Evolutionary conservation across 148 eudicot genomes (phyloP).

Genomic region (Vaccinium vitisidaea): DNA sequence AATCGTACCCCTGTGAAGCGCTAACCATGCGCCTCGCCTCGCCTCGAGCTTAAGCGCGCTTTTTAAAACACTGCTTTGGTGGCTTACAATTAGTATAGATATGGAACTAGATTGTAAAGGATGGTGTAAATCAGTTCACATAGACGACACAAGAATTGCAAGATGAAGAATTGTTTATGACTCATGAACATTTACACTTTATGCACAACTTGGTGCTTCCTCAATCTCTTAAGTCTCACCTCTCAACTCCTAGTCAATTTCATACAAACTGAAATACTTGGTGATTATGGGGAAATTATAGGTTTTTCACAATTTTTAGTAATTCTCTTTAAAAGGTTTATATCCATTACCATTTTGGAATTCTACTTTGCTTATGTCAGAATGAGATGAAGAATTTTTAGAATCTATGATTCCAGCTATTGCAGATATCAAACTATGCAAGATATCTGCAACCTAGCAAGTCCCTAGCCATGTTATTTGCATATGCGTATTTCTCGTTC

Average conservation of each 20-base stretch:
- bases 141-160: background rate
- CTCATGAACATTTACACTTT: background rate
- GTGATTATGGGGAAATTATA: background rate
- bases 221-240: background rate
- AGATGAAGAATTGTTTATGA: background rate
- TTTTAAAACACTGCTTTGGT: no score
- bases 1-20: no score
- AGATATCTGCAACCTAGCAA: background rate
- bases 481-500: background rate
- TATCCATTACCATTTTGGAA: background rate
- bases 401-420: background rate
- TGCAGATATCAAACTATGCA: background rate
- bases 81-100: background rate
- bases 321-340: background rate
- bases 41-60: no score
- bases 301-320: background rate
- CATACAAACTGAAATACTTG: background rate
- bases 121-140: background rate
- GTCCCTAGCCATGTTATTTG: background rate
- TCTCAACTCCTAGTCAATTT: conserved; percentile 1
- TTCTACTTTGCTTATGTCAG: background rate
- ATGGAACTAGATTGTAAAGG: background rate
- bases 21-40: no score
- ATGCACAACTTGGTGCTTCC: background rate
- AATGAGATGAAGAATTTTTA: background rate